A percentile compares a stretch with the other conserved stretches of the same genome.
These are phyloP conservation scores for Pseudocercospora fijiensis DNA, from an alignment of 2,329 filamentous ascomycete genomes.

Conservation along the genomic window DNA sequence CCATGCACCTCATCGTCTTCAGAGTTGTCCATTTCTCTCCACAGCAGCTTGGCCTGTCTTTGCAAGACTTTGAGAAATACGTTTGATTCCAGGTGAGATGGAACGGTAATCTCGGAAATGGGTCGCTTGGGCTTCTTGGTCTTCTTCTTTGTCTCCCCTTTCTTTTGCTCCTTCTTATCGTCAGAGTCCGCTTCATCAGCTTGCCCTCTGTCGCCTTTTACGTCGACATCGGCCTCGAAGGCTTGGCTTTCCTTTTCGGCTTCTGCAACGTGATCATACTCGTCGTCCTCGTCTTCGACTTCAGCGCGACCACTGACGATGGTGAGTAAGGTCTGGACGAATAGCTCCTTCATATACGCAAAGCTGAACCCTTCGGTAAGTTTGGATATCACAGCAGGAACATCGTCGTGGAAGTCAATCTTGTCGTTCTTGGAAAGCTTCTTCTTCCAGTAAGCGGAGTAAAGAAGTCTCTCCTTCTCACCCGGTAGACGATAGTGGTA, in stretches of 20 bases:
- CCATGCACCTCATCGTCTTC: constrained; percentile 23
- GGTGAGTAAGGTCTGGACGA: constrained; percentile 61
- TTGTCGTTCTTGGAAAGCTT: constrained; percentile 55
- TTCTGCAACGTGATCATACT: constrained; percentile 16
- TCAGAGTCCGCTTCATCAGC: not conserved
- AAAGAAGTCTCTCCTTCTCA: constrained; percentile 56
- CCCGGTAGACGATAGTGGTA: constrained; percentile 58
- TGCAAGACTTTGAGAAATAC: constrained; percentile 26
- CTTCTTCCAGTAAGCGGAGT: constrained; percentile 64
- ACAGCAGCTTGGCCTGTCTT: constrained; percentile 26
- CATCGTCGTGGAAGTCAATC: constrained; percentile 46
- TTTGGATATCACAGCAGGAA: constrained; percentile 52
- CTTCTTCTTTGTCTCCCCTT: constrained; percentile 9
- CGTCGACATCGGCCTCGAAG: constrained; percentile 8
- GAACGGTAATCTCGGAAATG: constrained; percentile 24
- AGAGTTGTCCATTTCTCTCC: constrained; percentile 32
- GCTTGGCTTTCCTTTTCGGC: constrained; percentile 19
- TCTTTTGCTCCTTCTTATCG: not conserved
- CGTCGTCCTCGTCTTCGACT: constrained; percentile 21
- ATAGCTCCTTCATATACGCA: constrained; percentile 67
- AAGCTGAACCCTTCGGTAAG: constrained; percentile 65
- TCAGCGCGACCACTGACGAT: constrained; percentile 42
- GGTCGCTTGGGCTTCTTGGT: not conserved
- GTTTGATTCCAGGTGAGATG: constrained; percentile 25
- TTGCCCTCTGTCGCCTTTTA: not conserved